Percentiles rank a stretch among this genome's conserved stretches.
Evolutionary conservation across 768 basidiomycete species (phyloP).

Genomic region (Pisolithus sp.): DNA sequence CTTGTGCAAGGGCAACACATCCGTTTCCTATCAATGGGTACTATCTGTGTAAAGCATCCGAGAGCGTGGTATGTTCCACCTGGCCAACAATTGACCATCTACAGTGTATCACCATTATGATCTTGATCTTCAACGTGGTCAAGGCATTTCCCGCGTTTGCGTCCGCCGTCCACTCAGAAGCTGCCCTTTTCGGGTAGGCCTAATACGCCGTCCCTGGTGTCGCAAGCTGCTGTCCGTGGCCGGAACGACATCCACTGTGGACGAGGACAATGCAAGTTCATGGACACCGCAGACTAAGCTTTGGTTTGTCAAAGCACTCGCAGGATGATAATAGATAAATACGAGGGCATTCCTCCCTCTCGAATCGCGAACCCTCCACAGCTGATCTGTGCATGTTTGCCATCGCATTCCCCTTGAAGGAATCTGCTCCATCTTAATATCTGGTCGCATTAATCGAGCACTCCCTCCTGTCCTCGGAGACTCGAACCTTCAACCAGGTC

Average conservation of each 20-base stretch:
- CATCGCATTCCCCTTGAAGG: neutral
- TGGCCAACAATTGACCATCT: neutral
- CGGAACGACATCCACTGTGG: constrained; percentile 10
- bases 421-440: constrained; percentile 3
- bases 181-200: constrained; percentile 1
- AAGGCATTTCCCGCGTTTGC: constrained; percentile 1
- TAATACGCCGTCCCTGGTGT: neutral
- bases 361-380: constrained; percentile 1
- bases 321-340: constrained; percentile 19
- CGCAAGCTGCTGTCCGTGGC: constrained; percentile 14
- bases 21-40: neutral
- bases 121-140: constrained; percentile 1
- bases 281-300: neutral
- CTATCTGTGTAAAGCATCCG: neutral
- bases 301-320: neutral
- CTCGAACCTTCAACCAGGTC: neutral
- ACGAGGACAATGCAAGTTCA: constrained; percentile 18
- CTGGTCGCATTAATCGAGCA: neutral
- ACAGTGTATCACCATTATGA: neutral
- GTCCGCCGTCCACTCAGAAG: constrained; percentile 4
- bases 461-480: neutral
- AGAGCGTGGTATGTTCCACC: too few species aligned
- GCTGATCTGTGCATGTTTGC: neutral
- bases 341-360: constrained; percentile 1
- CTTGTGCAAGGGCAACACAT: too few species aligned